Percentiles rank a stretch among this genome's conserved stretches.
Conservation (phyloP, 768 basidiomycete species). For the Amanita phalloides region DNA sequence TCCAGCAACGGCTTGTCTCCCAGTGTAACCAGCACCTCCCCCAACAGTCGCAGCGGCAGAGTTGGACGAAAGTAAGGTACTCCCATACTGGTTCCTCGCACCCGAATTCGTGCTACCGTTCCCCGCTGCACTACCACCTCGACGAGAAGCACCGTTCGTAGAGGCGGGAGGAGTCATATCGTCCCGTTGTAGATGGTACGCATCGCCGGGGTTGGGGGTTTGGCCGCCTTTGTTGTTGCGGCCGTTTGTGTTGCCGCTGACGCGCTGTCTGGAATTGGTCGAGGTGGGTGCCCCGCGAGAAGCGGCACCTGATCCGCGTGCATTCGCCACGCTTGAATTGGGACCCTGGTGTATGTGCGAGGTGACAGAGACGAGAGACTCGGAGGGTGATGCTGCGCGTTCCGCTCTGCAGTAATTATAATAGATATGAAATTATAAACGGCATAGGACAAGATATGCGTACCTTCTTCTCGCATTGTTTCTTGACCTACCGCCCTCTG, state of each 20-base stretch:
- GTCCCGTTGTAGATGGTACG: slow-evolving; percentile 1
- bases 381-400: slow-evolving; percentile 37
- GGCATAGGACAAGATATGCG: slow-evolving; percentile 13
- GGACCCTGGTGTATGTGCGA: slow-evolving; percentile 40
- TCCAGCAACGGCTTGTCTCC: neutral
- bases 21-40: neutral
- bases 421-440: slow-evolving; percentile 5
- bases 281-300: slow-evolving; percentile 9
- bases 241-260: neutral
- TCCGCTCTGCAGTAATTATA: neutral
- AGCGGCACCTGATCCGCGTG: slow-evolving; percentile 5
- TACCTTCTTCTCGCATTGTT: slow-evolving; percentile 55
- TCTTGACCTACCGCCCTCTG: slow-evolving; percentile 37
- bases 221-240: slow-evolving; percentile 9
- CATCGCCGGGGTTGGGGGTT: slow-evolving; percentile 2
- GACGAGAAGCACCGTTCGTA: neutral
- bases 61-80: neutral
- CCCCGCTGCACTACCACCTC: slow-evolving; percentile 9
- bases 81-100: slow-evolving; percentile 1
- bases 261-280: neutral
- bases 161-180: neutral
- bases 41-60: neutral
- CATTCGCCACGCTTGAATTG: neutral
- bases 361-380: slow-evolving; percentile 63
- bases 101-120: neutral